Conservation (phyloP, 371 early-diverging fungal genomes). For the Conidiobolus incongruus region DNA sequence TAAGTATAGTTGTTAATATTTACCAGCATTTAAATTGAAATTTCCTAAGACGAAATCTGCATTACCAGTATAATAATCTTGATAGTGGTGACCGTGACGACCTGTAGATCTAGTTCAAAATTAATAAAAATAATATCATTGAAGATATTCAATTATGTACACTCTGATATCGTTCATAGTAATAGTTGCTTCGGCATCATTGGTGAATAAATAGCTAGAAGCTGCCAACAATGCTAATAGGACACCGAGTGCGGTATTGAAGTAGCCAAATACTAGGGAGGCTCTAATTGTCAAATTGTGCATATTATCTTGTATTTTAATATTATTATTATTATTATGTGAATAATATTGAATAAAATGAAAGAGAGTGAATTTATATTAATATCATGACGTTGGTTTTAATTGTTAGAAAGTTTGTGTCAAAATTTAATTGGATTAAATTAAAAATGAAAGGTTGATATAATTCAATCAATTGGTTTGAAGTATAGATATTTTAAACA, state of each 20-base stretch:
- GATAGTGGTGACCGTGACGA: not conserved
- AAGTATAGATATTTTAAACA: too few species aligned
- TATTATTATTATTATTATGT: not conserved
- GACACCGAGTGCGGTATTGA: not conserved
- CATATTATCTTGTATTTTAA: not conserved
- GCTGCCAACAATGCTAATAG: not conserved
- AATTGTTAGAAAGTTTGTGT: too few species aligned
- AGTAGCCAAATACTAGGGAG: not conserved
- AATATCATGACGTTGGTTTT: too few species aligned
- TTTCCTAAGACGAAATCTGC: not conserved
- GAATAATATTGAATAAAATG: too few species aligned
- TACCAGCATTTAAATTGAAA: constrained; percentile 6
- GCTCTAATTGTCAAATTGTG: not conserved
- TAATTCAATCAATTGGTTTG: too few species aligned
- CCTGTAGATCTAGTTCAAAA: not conserved
- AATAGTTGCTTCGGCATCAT: not conserved
- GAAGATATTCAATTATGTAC: not conserved
- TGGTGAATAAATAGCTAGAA: not conserved
- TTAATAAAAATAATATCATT: too few species aligned
- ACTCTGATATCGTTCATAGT: not conserved
- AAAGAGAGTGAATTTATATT: too few species aligned
- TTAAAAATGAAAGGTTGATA: too few species aligned
- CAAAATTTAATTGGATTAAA: too few species aligned
- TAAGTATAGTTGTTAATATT: not conserved
- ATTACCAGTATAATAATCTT: not conserved